Evolutionary conservation across 2,329 filamentous ascomycete species (phyloP), one percentile per base, ranked within the genome.

Genomic region (Sphaerulina musiva): DNA sequence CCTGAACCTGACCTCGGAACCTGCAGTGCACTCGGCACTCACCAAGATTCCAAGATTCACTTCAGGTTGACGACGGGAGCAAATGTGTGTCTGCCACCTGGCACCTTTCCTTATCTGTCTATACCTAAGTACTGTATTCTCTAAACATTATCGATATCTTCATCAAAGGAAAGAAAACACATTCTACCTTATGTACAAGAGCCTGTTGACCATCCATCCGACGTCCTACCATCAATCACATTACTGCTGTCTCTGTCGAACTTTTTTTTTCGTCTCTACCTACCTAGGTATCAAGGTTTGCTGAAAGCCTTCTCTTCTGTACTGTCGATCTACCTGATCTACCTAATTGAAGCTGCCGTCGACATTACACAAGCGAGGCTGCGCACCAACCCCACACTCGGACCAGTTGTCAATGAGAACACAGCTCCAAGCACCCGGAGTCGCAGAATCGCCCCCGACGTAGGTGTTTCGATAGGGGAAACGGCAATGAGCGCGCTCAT

Each of bases 401-500:
- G 58, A 56, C 66, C 66, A 68, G 53, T 65, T 53, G 17, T 61
- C 53, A 46, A 68, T 68, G 45, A 62, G 51, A 10, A 53, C 44
- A 62, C 72, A 74, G 11, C 52, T 66, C 68, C 72, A 75, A 49
- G 65, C 70, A 11, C 55, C 51, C 8, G 70, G 66, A 8, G 64
- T 51, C 38, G 69, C 62, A 7, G 65, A 56, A 55, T 74, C 68
- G 1, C 70, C 71, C 6, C 69, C 68, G 17, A 68, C 62, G 63
- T 70, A 75, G 3, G 65, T 66, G 11, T 63, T 67, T 32, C 66
- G 55, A 60, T 66, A 67, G 20, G 66, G 66, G 59, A 65, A 68
- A 17, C 63, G 58, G 60, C 79, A 81, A 48, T 80, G 62, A 4
- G 72, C 72, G 36, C 78, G 69, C 59, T 73, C 73, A 46, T 74